Evolutionary conservation across 2,329 filamentous ascomycete genomes (phyloP), one percentile per base, ranked within the genome.

Genomic region (Lithohypha guttulata): DNA sequence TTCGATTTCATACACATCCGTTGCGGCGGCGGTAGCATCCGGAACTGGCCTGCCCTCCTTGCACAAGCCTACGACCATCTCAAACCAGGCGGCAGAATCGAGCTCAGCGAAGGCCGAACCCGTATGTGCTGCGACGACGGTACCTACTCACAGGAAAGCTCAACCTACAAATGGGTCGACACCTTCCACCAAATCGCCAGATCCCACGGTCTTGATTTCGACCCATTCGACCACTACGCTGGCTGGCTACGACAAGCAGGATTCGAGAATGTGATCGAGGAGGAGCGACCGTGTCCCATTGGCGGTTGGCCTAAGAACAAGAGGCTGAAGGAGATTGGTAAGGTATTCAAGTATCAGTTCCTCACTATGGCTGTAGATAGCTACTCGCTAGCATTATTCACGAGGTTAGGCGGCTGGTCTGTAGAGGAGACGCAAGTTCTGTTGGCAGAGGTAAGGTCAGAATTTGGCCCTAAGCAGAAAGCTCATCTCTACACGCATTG

Each of bases 1-100:
- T 59, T 59, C 39, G 58, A 60, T 33, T 56, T 55, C 29, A 57
- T 60, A n/a, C 53, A 57, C 27, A 66, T 69, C 13, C 65, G 75
- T 4, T 66, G 72, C 38, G 70, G 70, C 1, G 68, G 70, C 11
- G 67, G 71, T 60, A 70, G 67, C 2, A 41, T 55, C 20, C 47
- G 45, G 7, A 43, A 53, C 33, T 55, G 50, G 49, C 47, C 47
- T 23, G 42, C 34, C 23, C 31, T 50, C 14, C 34, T 50, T 22
- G 26, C 23, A 27, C 42, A 48, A 28, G 50, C 44, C 21, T 54
- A 48, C 34, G 44, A 50, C 6, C 51, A 54, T 33, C 50, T 57
- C 11, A 54, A 53, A 39, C 55, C 56, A 1, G 54, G 55, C 6
- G 56, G 56, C 6, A 52, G 44, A 22, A 48, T 55, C 18, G 56